A percentile compares a stretch with the other conserved stretches of the same genome.
Conservation (phyloP, 768 basidiomycete species). For the Boletus huronensis region DNA sequence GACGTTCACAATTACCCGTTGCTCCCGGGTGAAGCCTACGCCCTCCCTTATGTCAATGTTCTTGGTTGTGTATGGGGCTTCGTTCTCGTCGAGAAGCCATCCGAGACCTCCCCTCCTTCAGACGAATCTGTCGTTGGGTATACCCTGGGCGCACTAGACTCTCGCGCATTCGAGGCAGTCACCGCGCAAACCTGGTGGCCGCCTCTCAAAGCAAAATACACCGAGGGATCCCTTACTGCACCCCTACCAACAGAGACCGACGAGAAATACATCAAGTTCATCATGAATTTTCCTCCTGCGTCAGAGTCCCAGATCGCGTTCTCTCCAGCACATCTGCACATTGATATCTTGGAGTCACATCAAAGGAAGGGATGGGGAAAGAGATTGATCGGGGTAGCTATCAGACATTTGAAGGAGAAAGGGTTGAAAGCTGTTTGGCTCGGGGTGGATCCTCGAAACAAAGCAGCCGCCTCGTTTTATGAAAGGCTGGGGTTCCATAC, state of each 20-base stretch:
- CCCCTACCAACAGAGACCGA: conserved; percentile 23
- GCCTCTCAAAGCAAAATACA: conserved; percentile 52
- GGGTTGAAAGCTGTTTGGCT: conserved; percentile 57
- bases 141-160: conserved; percentile 63
- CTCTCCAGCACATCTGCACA: conserved; percentile 73
- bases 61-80: conserved; percentile 66
- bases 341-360: conserved; percentile 64
- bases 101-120: conserved; percentile 19
- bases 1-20: conserved; percentile 56
- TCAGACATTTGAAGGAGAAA: conserved; percentile 49
- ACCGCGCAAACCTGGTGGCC: conserved; percentile 66
- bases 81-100: conserved; percentile 55
- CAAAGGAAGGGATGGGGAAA: conserved; percentile 72
- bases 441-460: conserved; percentile 63
- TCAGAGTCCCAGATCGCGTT: conserved; percentile 56
- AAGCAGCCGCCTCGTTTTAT: conserved; percentile 59
- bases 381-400: conserved; percentile 52
- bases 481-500: conserved; percentile 54
- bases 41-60: conserved; percentile 70
- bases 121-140: conserved; percentile 63
- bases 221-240: conserved; percentile 15
- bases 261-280: conserved; percentile 31
- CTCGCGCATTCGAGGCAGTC: conserved; percentile 57
- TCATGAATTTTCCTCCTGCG: conserved; percentile 39
- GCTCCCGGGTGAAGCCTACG: conserved; percentile 69